phyloP scores from a whole-genome alignment of 108 stramenopile genomes.

The Conticribra weissflogii region DNA sequence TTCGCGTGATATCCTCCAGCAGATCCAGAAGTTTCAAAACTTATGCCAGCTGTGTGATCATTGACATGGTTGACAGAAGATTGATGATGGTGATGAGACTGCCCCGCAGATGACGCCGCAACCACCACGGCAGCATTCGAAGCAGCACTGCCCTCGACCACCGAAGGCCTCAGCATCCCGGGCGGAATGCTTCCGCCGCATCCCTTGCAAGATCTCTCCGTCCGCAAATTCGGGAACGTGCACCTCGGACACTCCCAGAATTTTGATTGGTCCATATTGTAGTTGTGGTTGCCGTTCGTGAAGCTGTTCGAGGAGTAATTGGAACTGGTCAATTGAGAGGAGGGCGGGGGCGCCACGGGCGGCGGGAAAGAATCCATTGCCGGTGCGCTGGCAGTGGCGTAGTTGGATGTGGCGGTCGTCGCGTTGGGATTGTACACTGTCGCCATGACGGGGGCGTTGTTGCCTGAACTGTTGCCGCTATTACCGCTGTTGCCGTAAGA shows the following conservation, averaged over 20 bases:
- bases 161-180: not conserved
- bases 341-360: not conserved
- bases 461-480: not conserved
- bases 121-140: not conserved
- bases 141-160: not conserved
- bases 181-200: constrained; percentile 18
- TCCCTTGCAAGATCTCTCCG: constrained; percentile 26
- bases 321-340: too few relatives aligned
- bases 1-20: not conserved
- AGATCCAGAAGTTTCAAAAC: not conserved
- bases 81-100: not conserved
- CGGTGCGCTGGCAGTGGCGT: not conserved
- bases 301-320: not conserved
- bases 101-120: not conserved
- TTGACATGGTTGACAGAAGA: not conserved
- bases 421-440: not conserved
- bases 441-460: constrained; percentile 1
- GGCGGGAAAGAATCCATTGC: not conserved
- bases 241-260: constrained; percentile 37
- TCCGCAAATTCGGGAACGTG: constrained; percentile 33
- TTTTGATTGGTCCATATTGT: constrained; percentile 1
- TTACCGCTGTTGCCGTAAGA: not conserved
- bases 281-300: constrained; percentile 7
- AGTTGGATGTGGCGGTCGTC: not conserved
- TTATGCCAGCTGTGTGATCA: not conserved